Conservation (phyloP, 257 asterid genomes). For the Schizonepeta tenuifolia region DNA sequence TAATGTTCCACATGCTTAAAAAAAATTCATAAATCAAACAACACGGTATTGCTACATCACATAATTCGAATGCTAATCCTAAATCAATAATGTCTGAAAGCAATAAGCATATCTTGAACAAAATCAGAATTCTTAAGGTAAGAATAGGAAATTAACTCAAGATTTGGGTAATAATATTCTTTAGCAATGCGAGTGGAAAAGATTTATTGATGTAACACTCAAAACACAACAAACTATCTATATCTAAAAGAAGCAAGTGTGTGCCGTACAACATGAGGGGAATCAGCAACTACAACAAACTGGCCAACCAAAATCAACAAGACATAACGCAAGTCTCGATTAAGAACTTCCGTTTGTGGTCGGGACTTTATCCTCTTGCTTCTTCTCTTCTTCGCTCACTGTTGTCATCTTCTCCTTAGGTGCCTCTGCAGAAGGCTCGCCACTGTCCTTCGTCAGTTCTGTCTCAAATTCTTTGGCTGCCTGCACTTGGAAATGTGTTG, state of each 20-base stretch:
- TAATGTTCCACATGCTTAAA: too few species aligned
- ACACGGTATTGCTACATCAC: too few species aligned
- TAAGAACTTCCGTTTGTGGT: slow-evolving; percentile 54
- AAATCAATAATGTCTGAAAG: too few species aligned
- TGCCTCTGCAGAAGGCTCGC: slow-evolving; percentile 46
- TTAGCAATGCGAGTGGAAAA: not conserved
- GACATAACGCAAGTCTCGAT: not conserved
- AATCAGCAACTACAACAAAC: slow-evolving; percentile 31
- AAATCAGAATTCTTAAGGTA: not conserved
- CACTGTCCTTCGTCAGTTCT: slow-evolving; percentile 72
- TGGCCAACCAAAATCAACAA: not conserved
- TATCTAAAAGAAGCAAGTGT: slow-evolving; percentile 25
- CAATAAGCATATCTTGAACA: not conserved
- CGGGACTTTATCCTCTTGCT: slow-evolving; percentile 51
- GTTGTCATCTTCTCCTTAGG: slow-evolving; percentile 40
- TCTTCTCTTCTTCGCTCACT: slow-evolving; percentile 51
- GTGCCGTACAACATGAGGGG: not conserved
- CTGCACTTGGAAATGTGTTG: slow-evolving; percentile 41
- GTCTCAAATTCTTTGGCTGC: slow-evolving; percentile 94
- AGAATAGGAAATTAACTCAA: not conserved
- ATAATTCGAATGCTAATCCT: too few species aligned
- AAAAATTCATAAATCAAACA: too few species aligned
- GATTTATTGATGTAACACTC: slow-evolving; percentile 3
- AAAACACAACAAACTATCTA: slow-evolving; percentile 13
- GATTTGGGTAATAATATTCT: not conserved